Percentiles rank a stretch among this genome's conserved stretches.
phyloP scores from a whole-genome alignment of 176 grass and related monocot genomes.

The Rhynchospora breviuscula region DNA sequence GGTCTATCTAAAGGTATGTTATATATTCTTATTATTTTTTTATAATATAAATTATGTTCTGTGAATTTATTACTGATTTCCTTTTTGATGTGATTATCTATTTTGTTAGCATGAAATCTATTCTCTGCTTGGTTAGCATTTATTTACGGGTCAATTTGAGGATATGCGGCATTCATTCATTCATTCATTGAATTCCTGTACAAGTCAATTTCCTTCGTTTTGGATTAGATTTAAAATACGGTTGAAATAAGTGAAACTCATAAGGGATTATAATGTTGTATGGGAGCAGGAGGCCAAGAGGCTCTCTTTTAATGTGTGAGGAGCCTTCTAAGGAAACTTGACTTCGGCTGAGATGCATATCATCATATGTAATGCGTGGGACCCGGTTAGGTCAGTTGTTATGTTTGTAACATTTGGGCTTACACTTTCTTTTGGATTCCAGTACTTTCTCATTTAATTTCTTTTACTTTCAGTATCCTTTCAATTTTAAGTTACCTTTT shows the following conservation, averaged over 20 bases:
- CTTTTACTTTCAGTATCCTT: conserved; percentile 22
- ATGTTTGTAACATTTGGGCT: conserved; percentile 57
- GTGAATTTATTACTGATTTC: conserved; percentile 13
- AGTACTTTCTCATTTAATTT: conserved; percentile 28
- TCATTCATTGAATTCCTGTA: conserved; percentile 26
- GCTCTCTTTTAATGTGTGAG: conserved; percentile 43
- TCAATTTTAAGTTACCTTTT: conserved; percentile 7
- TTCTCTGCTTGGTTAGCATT: conserved; percentile 23
- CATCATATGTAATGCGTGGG: conserved; percentile 55
- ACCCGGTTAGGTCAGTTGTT: conserved; percentile 71
- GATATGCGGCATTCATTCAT: conserved; percentile 37
- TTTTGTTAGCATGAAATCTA: conserved; percentile 6
- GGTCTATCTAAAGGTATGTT: conserved; percentile 54
- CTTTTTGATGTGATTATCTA: conserved; percentile 9
- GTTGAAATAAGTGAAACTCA: conserved; percentile 49
- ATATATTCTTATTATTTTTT: not conserved
- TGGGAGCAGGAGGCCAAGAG: conserved; percentile 85
- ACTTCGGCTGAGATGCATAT: conserved; percentile 79
- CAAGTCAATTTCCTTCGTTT: conserved; percentile 33
- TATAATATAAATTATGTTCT: conserved; percentile 6
- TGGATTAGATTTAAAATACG: conserved; percentile 54
- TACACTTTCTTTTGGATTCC: conserved; percentile 56
- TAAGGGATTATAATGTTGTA: conserved; percentile 71
- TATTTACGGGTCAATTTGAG: conserved; percentile 43
- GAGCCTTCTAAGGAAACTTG: conserved; percentile 33